Conservation (phyloP, 345 rosid genomes). For the Sisymbrium irio region DNA sequence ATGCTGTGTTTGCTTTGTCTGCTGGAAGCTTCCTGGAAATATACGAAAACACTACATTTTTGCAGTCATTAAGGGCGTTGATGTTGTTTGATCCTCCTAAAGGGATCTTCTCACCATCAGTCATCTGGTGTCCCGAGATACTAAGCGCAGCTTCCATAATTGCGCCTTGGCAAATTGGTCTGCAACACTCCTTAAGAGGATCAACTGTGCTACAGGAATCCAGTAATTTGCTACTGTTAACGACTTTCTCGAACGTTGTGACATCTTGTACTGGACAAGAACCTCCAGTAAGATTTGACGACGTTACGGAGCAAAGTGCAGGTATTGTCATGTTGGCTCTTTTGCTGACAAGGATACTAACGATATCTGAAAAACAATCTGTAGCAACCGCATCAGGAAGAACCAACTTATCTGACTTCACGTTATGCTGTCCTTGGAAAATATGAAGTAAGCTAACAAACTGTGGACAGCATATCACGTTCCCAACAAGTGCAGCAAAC, state of each 20-base stretch:
- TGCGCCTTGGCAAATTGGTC: slow-evolving; percentile 86
- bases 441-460: slow-evolving; percentile 76
- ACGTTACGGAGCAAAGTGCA: slow-evolving; percentile 67
- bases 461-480: slow-evolving; percentile 96
- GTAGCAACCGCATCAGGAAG: slow-evolving; percentile 59
- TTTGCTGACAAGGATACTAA: slow-evolving; percentile 71
- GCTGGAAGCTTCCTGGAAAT: slow-evolving; percentile 67
- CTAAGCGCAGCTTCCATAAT: slow-evolving; percentile 77
- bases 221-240: slow-evolving; percentile 73
- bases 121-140: slow-evolving; percentile 60
- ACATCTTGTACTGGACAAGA: slow-evolving; percentile 81
- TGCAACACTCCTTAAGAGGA: slow-evolving; percentile 89
- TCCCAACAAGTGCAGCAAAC: slow-evolving; percentile 81
- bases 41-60: slow-evolving; percentile 78
- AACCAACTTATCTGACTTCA: slow-evolving; percentile 69
- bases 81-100: slow-evolving; percentile 49
- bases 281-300: slow-evolving; percentile 87
- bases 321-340: slow-evolving; percentile 80
- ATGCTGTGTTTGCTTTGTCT: slow-evolving; percentile 64
- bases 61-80: slow-evolving; percentile 66
- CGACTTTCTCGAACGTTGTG: slow-evolving; percentile 58
- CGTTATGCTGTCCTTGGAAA: slow-evolving; percentile 63
- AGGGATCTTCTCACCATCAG: slow-evolving; percentile 44
- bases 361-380: slow-evolving; percentile 97
- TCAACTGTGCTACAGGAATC: slow-evolving; percentile 81